phyloP scores from a whole-genome alignment of 768 basidiomycete genomes.

The Tricholomella constricta region DNA sequence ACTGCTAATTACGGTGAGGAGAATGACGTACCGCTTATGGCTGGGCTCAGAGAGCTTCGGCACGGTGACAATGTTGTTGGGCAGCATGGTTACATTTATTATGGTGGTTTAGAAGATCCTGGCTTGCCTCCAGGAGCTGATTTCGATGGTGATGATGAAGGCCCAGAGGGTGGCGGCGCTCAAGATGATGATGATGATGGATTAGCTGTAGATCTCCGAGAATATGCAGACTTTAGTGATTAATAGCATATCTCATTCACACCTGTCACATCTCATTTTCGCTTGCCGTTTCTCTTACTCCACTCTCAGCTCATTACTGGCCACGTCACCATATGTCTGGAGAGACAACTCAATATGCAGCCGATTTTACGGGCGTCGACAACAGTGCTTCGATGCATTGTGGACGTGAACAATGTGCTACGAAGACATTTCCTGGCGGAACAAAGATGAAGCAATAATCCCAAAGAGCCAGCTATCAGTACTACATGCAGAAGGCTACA shows the following conservation, averaged over 20 bases:
- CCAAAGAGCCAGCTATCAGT: not conserved
- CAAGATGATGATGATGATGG: no score
- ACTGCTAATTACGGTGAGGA: not conserved
- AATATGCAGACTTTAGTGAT: slow-evolving; percentile 7
- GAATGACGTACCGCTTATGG: slow-evolving; percentile 4
- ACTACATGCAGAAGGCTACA: not conserved
- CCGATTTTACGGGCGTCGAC: slow-evolving; percentile 7
- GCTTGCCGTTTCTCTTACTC: not conserved
- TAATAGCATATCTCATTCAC: not conserved
- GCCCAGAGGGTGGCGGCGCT: no score
- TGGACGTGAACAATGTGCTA: not conserved
- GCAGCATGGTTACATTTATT: slow-evolving; percentile 4
- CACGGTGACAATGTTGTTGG: slow-evolving; percentile 16
- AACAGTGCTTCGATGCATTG: not conserved
- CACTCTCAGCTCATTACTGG: slow-evolving; percentile 1
- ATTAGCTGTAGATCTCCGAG: not conserved
- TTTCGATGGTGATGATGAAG: not conserved
- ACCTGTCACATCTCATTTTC: not conserved
- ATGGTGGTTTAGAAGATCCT: slow-evolving; percentile 10
- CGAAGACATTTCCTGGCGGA: not conserved
- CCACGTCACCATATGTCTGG: not conserved
- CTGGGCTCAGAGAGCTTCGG: slow-evolving; percentile 11
- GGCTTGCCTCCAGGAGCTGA: not conserved
- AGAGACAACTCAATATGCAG: slow-evolving; percentile 2
- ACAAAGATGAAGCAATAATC: not conserved